These are phyloP conservation scores for Collariella sp. DNA, from an alignment of 495 filamentous ascomycete species.

Conservation along the genomic window DNA sequence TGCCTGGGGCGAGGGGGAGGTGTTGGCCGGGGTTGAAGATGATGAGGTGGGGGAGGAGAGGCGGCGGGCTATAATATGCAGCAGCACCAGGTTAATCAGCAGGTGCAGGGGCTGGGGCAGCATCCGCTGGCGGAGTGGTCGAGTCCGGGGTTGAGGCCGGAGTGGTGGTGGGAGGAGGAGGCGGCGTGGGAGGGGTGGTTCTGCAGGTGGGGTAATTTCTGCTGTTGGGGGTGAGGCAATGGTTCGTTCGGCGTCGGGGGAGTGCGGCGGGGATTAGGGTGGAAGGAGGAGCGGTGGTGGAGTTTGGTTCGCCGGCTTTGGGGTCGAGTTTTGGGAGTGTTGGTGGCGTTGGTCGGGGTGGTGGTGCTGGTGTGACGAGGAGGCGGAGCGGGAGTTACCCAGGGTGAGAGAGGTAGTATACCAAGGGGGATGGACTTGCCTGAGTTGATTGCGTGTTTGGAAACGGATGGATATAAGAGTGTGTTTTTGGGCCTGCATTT, in stretches of 20 bases:
- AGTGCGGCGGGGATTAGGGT: constrained; percentile 20
- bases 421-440: too few species aligned
- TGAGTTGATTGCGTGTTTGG: too few species aligned
- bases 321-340: background rate
- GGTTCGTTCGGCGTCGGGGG: constrained; percentile 21
- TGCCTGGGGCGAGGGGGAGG: background rate
- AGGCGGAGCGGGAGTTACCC: background rate
- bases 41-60: too few species aligned
- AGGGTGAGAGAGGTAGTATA: background rate
- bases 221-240: constrained; percentile 17
- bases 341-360: background rate
- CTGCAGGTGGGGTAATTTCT: background rate
- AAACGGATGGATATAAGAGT: background rate
- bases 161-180: background rate
- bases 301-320: constrained; percentile 19
- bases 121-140: constrained; percentile 6
- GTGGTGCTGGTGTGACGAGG: background rate
- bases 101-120: background rate
- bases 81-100: background rate
- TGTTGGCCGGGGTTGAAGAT: background rate
- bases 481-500: too few species aligned
- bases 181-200: background rate
- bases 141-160: background rate
- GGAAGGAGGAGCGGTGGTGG: constrained; percentile 23
- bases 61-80: background rate